Evolutionary conservation across 208 protist species (phyloP).

Genomic region (Angomonas desouzai): DNA sequence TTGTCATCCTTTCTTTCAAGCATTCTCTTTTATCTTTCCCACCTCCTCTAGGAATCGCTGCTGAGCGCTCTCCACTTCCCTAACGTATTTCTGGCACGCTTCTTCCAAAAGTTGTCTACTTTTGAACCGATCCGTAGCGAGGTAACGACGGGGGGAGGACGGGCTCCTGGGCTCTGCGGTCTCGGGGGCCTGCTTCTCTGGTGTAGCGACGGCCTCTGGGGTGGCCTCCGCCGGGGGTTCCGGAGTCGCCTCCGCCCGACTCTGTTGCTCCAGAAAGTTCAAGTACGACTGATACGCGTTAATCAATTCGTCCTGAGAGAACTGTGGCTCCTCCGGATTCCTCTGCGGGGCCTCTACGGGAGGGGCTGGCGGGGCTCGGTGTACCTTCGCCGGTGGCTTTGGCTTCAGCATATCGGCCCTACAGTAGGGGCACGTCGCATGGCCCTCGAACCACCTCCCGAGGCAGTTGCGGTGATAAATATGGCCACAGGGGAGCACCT

Average conservation of each 20-base stretch:
- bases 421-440: constrained; percentile 86
- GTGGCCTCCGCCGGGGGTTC: neutral
- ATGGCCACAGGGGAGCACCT: constrained; percentile 76
- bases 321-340: neutral
- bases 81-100: neutral
- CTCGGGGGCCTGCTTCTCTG: neutral
- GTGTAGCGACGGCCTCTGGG: neutral
- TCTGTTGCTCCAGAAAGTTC: neutral
- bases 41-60: constrained; percentile 1
- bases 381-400: neutral
- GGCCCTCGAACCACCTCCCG: constrained; percentile 65
- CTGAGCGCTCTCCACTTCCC: constrained; percentile 7
- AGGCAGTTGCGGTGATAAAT: constrained; percentile 83
- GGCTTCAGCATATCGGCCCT: constrained; percentile 44
- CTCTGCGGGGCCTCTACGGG: neutral
- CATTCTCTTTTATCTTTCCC: neutral
- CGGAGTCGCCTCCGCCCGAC: constrained; percentile 1
- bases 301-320: constrained; percentile 21
- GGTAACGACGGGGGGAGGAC: neutral
- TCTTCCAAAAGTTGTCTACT: neutral
- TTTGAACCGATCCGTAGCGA: neutral
- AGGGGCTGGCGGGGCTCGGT: neutral
- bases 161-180: neutral
- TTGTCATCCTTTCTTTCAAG: too few species aligned
- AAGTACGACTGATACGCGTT: constrained; percentile 32